Evolutionary conservation across 495 filamentous ascomycete genomes (phyloP).

Genomic region (Penicillium malachiteum): DNA sequence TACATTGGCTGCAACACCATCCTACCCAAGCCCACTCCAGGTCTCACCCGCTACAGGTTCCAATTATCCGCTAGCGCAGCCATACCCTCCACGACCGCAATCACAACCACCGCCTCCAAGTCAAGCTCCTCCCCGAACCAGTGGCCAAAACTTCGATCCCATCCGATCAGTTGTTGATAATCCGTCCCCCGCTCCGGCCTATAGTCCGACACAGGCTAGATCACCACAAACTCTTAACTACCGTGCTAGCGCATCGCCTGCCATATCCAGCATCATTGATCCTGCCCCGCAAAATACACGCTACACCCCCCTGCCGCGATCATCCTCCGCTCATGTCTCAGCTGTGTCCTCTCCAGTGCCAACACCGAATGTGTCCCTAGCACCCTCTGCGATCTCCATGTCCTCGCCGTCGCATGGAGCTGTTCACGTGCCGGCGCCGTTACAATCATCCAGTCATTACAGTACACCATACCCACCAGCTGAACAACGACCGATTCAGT

Average conservation of each 20-base stretch:
- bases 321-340: slow-evolving; percentile 33
- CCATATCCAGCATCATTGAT: slow-evolving; percentile 87
- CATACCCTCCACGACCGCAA: slow-evolving; percentile 35
- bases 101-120: slow-evolving; percentile 39
- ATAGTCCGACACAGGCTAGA: slow-evolving; percentile 36
- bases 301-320: slow-evolving; percentile 31
- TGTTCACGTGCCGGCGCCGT: slow-evolving; percentile 21
- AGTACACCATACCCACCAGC: slow-evolving; percentile 30
- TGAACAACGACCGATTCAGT: slow-evolving; percentile 20
- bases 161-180: slow-evolving; percentile 69
- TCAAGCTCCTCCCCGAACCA: slow-evolving; percentile 43
- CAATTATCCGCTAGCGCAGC: slow-evolving; percentile 20
- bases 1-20: slow-evolving; percentile 13
- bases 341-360: slow-evolving; percentile 32
- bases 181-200: slow-evolving; percentile 54
- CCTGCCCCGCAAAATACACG: slow-evolving; percentile 54
- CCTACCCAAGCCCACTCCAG: slow-evolving; percentile 14
- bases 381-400: slow-evolving; percentile 25
- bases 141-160: slow-evolving; percentile 83
- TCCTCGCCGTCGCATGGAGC: slow-evolving; percentile 28
- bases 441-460: slow-evolving; percentile 25
- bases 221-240: slow-evolving; percentile 43
- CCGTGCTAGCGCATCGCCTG: slow-evolving; percentile 81
- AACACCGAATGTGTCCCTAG: slow-evolving; percentile 26
- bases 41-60: slow-evolving; percentile 23